These are phyloP conservation scores for Calocybe gangraenosa DNA, from an alignment of 768 basidiomycete genomes.

Conservation along the genomic window DNA sequence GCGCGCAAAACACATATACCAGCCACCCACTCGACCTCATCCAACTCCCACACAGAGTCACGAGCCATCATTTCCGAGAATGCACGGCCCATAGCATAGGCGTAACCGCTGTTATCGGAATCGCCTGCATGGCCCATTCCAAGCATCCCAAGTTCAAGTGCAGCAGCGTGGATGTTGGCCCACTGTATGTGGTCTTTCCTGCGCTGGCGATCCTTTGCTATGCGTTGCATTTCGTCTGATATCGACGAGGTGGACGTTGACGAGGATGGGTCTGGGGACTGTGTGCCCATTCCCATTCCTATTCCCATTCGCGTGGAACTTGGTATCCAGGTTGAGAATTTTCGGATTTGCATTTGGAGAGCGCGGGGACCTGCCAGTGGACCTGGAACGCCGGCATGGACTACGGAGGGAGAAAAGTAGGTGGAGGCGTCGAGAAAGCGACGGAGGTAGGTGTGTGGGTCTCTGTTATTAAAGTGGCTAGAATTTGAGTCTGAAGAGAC, in stretches of 20 bases:
- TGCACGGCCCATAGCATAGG: slow-evolving; percentile 37
- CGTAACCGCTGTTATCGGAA: slow-evolving; percentile 38
- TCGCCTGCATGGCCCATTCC: slow-evolving; percentile 35
- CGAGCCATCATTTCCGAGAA: slow-evolving; percentile 59
- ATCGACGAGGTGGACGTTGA: slow-evolving; percentile 19
- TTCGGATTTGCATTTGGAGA: slow-evolving; percentile 56
- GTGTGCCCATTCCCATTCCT: slow-evolving; percentile 4
- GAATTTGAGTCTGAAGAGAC: slow-evolving; percentile 32
- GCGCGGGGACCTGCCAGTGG: slow-evolving; percentile 54
- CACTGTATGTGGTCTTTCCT: slow-evolving; percentile 64
- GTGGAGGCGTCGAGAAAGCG: slow-evolving; percentile 48
- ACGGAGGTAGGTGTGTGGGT: slow-evolving; percentile 40
- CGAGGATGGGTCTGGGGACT: slow-evolving; percentile 9
- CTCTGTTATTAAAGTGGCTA: slow-evolving; percentile 27
- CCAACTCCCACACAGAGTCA: slow-evolving; percentile 63
- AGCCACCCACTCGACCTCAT: slow-evolving; percentile 68
- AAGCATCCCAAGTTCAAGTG: slow-evolving; percentile 55
- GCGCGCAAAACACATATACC: slow-evolving; percentile 56
- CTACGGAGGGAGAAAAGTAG: slow-evolving; percentile 43
- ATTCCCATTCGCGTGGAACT: slow-evolving; percentile 11
- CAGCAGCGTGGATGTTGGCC: slow-evolving; percentile 63
- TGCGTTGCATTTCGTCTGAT: slow-evolving; percentile 57
- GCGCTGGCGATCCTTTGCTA: slow-evolving; percentile 54
- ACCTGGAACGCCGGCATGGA: slow-evolving; percentile 53
- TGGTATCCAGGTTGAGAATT: slow-evolving; percentile 50